Conservation (phyloP, 2,329 filamentous ascomycete species). For the Fusarium sp. region DNA sequence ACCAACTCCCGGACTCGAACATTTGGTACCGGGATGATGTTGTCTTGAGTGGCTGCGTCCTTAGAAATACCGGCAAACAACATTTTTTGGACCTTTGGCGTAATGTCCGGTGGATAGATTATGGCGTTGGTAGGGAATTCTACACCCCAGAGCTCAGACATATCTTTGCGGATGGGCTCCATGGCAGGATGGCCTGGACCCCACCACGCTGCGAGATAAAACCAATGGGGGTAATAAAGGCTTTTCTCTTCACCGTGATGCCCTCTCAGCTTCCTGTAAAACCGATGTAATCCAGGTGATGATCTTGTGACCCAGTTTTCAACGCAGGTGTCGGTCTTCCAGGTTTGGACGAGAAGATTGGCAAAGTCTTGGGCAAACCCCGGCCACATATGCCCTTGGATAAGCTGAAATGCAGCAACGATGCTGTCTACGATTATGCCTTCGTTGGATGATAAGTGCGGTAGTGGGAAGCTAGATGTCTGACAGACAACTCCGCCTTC, state of each 20-base stretch:
- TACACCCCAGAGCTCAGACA: background rate
- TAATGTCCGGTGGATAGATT: background rate
- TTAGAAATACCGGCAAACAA: background rate
- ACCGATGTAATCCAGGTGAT: too few species aligned
- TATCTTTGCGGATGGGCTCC: background rate
- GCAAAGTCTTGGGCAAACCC: too few species aligned
- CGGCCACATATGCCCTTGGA: too few species aligned
- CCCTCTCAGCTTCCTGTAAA: background rate
- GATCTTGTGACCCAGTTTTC: too few species aligned
- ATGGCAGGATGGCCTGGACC: background rate
- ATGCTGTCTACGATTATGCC: too few species aligned
- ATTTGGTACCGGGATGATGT: too few species aligned
- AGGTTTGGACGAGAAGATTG: too few species aligned
- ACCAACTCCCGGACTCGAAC: background rate
- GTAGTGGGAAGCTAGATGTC: too few species aligned
- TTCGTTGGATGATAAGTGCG: too few species aligned
- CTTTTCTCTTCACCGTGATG: accelerated
- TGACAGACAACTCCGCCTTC: too few species aligned
- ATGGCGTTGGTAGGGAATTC: background rate
- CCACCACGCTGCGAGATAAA: background rate
- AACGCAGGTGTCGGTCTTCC: too few species aligned
- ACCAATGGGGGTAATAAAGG: background rate
- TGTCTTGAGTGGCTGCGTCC: background rate
- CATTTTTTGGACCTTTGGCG: background rate
- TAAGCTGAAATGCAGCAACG: too few species aligned